phyloP scores from a whole-genome alignment of 345 rosid genomes.

The Moricandia moricandioides region DNA sequence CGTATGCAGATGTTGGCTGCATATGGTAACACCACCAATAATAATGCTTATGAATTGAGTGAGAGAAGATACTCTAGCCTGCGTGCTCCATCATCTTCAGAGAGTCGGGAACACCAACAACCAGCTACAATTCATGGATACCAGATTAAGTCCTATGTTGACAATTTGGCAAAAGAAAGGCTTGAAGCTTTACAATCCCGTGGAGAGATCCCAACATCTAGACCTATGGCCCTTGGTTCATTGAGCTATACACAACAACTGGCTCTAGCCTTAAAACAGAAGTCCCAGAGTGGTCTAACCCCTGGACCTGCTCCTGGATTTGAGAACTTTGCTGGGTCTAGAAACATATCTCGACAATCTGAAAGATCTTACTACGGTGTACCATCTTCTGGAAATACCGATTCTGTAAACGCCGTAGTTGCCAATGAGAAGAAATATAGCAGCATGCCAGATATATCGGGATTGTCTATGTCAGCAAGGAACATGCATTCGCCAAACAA shows the following conservation, averaged over 20 bases:
- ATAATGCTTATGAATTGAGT: conserved; percentile 45
- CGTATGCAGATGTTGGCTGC: conserved; percentile 54
- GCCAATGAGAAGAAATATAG: conserved; percentile 73
- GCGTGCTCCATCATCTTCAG: conserved; percentile 63
- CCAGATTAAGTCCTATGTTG: conserved; percentile 60
- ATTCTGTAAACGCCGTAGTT: conserved; percentile 33
- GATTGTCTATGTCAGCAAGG: conserved; percentile 54
- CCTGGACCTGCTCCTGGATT: conserved; percentile 62
- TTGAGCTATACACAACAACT: conserved; percentile 55
- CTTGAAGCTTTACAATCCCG: conserved; percentile 51
- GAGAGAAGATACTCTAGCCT: conserved; percentile 78
- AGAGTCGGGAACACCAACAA: conserved; percentile 56
- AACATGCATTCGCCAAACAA: conserved; percentile 45
- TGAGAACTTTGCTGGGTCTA: conserved; percentile 52
- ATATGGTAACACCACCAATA: conserved; percentile 48
- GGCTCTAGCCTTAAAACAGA: conserved; percentile 55
- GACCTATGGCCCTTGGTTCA: conserved; percentile 50
- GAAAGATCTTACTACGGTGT: conserved; percentile 54
- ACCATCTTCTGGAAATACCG: conserved; percentile 45
- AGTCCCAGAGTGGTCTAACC: conserved; percentile 55
- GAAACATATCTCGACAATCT: conserved; percentile 51
- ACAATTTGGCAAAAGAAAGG: conserved; percentile 53
- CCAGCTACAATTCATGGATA: conserved; percentile 80
- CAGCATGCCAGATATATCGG: conserved; percentile 91
- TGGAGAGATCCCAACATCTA: conserved; percentile 48